Evolutionary conservation across 768 basidiomycete genomes (phyloP), one percentile per base, ranked within the genome.

Genomic region (Boletus subcaerulescens): DNA sequence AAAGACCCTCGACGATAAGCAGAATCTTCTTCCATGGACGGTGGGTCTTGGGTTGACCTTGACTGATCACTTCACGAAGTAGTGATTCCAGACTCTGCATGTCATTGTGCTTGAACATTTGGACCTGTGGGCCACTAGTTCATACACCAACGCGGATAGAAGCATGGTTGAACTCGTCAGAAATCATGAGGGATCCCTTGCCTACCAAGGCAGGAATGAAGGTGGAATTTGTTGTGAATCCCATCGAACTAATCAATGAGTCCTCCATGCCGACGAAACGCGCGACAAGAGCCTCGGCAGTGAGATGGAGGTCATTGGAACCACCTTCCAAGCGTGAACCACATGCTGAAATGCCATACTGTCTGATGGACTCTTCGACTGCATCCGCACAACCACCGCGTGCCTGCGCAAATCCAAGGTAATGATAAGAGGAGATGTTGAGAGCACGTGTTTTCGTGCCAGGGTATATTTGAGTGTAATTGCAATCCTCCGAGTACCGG

Each of bases 1-100:
- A 98, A 42, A 99, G 71, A 3, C 97, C 97, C 69, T 99, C 97
- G 13, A 98, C 93, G 51, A 97, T 83, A 42, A 99, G 60, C 38
- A 99, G 71, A 57, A 99, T 98, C 77, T 96, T 98, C 78, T 96
- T 97, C 97, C 97, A 98, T 12, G 96, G 96, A n/a, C 97, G 75
- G 65, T 98, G 97, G 0, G 94, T 97, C 75, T 94, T 89, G 5
- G 96, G 94, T 69, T 98, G 96, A 15, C 97, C 97, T 71, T 99
- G 97, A 64, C 89, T 92, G 73, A 99, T 95, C 24, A 85, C 86
- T 72, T 99, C 97, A 41, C 86, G 79, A 65, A 99, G 74, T 13
- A 98, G 66, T 7, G 74, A 69, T 72, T 98, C 96, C 51, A 99
- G 74, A 46, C 77, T 84, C 39, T 77, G 71, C 88, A 98, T 91